phyloP scores from a whole-genome alignment of 2,329 filamentous ascomycete species.

The Fusarium miscanthi region DNA sequence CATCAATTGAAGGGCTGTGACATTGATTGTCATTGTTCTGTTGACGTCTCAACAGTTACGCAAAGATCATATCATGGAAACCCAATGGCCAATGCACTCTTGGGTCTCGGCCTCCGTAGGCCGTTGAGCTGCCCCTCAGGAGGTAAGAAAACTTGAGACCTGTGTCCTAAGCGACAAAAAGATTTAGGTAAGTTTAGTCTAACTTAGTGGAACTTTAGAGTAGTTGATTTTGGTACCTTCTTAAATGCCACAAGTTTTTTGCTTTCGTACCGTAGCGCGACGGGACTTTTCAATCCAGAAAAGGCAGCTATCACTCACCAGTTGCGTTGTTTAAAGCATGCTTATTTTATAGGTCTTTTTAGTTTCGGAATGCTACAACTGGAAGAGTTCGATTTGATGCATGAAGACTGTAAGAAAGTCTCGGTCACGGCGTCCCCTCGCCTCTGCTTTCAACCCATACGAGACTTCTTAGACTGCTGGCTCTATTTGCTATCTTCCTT shows the following conservation, averaged over 20 bases:
- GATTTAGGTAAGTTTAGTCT: neutral
- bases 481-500: neutral
- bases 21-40: neutral
- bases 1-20: neutral
- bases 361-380: neutral
- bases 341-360: neutral
- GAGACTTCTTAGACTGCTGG: neutral
- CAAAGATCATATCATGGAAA: conserved; percentile 11
- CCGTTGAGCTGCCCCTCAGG: neutral
- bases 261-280: no score
- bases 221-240: neutral
- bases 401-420: neutral
- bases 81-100: neutral
- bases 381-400: neutral
- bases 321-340: neutral
- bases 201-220: neutral
- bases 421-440: accelerated
- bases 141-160: no score
- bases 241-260: no score
- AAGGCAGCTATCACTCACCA: neutral
- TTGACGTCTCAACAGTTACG: neutral
- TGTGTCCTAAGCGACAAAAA: neutral
- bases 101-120: neutral
- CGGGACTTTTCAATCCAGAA: neutral
- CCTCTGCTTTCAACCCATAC: neutral